Conservation (phyloP, 2,329 filamentous ascomycete genomes). For the Cladosporium halotolerans region DNA sequence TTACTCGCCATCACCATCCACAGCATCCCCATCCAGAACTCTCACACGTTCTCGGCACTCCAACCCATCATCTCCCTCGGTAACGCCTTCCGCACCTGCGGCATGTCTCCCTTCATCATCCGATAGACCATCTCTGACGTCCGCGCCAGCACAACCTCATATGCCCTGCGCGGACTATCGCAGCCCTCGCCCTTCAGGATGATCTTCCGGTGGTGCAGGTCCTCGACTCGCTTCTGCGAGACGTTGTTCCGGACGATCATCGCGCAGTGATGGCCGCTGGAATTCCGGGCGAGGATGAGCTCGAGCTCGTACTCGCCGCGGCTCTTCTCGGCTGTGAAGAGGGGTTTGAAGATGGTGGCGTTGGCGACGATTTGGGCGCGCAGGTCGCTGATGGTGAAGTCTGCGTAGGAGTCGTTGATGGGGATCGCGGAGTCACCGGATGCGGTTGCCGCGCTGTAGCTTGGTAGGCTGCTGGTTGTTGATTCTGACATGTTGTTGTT, state of each 20-base stretch:
- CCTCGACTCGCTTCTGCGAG: neutral
- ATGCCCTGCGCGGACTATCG: slow-evolving; percentile 3
- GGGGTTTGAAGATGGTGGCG: slow-evolving; percentile 7
- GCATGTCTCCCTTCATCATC: neutral
- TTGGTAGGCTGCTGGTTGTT: neutral
- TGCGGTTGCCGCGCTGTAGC: slow-evolving; percentile 7
- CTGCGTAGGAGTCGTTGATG: neutral
- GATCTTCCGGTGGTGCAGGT: slow-evolving; percentile 1
- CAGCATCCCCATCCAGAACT: neutral
- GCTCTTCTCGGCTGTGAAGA: neutral
- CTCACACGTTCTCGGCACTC: neutral
- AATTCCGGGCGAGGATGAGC: neutral
- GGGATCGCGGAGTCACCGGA: neutral
- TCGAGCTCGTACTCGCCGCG: slow-evolving; percentile 1
- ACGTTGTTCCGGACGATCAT: neutral
- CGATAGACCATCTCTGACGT: neutral
- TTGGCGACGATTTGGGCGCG: slow-evolving; percentile 8
- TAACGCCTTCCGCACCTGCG: neutral
- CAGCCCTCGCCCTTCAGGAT: neutral
- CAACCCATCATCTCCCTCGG: neutral
- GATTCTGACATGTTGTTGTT: neutral
- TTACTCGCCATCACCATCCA: neutral
- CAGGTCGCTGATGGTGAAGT: slow-evolving; percentile 7
- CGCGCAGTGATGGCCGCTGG: slow-evolving; percentile 3
- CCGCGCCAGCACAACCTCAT: neutral